These are phyloP conservation scores for Trichopus zeylanicus DNA, from an alignment of 116 monocot species.

Conservation along the genomic window DNA sequence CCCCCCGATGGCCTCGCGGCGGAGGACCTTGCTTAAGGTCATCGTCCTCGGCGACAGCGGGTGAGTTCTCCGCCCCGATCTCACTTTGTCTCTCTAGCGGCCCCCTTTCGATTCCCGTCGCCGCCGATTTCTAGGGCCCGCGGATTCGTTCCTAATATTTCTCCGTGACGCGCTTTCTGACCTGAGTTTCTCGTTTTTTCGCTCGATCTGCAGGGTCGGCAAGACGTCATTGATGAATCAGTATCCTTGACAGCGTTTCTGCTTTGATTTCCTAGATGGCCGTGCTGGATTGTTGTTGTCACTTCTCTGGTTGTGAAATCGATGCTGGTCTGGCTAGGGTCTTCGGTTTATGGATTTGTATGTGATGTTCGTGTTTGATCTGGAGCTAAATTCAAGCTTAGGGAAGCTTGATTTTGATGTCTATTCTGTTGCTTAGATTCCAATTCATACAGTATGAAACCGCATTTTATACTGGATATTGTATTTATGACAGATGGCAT, in stretches of 20 bases:
- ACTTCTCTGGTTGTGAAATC: background rate
- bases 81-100: background rate
- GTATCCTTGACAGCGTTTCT: conserved; percentile 26
- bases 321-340: background rate
- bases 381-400: too few relatives aligned
- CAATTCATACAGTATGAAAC: too few relatives aligned
- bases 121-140: too few relatives aligned
- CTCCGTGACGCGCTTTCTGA: too few relatives aligned
- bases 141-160: too few relatives aligned
- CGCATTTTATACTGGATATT: too few relatives aligned
- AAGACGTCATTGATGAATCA: conserved; percentile 71
- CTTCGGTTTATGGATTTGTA: background rate
- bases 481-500: too few relatives aligned
- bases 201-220: conserved; percentile 26
- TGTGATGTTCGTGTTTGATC: too few relatives aligned
- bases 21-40: conserved; percentile 42
- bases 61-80: conserved; percentile 6
- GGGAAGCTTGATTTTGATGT: too few relatives aligned
- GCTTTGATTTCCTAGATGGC: background rate
- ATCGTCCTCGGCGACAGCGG: conserved; percentile 55
- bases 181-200: background rate
- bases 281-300: background rate
- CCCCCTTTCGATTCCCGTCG: too few relatives aligned
- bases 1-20: conserved; percentile 20
- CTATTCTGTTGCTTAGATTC: too few relatives aligned